These are phyloP conservation scores for Aulographum hederae DNA, from an alignment of 2,329 filamentous ascomycete species.

Conservation along the genomic window DNA sequence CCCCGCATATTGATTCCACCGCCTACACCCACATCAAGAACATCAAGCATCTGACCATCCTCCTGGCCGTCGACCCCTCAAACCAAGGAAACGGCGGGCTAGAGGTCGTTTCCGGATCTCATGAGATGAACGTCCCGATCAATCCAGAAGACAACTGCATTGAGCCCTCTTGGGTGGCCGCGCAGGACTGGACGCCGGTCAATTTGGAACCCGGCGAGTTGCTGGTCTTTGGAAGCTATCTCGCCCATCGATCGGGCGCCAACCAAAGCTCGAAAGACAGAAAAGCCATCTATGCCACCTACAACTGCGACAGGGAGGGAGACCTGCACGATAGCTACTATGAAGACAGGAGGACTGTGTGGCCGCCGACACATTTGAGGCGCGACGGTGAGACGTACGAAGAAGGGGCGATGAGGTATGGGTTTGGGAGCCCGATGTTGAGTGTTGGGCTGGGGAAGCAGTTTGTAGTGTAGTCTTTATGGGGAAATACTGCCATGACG, in stretches of 20 bases:
- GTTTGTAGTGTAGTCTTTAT: no score
- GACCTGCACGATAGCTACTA: conserved; percentile 25
- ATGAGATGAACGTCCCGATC: conserved; percentile 17
- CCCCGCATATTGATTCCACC: conserved; percentile 22
- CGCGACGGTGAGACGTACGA: conserved; percentile 14
- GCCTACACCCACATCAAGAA: conserved; percentile 23
- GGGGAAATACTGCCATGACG: no score
- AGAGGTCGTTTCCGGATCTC: conserved; percentile 21
- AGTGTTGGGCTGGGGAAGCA: conserved; percentile 13
- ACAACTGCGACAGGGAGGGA: conserved; percentile 21
- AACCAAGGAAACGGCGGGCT: conserved; percentile 19
- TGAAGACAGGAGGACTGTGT: conserved; percentile 19
- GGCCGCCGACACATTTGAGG: conserved; percentile 13
- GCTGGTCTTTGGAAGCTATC: conserved; percentile 21
- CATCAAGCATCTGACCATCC: conserved; percentile 22
- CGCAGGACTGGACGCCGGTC: conserved; percentile 17
- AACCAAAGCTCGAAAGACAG: conserved; percentile 18
- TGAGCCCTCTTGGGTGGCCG: conserved; percentile 15
- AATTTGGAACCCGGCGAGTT: conserved; percentile 11
- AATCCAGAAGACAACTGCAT: conserved; percentile 16
- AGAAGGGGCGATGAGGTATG: conserved; percentile 17
- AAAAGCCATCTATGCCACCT: conserved; percentile 24
- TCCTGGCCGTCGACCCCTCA: conserved; percentile 20
- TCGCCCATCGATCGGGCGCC: conserved; percentile 19
- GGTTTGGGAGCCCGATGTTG: conserved; percentile 20